Conservation (phyloP, 805 yeast species). For the Clavispora vitiphila region DNA sequence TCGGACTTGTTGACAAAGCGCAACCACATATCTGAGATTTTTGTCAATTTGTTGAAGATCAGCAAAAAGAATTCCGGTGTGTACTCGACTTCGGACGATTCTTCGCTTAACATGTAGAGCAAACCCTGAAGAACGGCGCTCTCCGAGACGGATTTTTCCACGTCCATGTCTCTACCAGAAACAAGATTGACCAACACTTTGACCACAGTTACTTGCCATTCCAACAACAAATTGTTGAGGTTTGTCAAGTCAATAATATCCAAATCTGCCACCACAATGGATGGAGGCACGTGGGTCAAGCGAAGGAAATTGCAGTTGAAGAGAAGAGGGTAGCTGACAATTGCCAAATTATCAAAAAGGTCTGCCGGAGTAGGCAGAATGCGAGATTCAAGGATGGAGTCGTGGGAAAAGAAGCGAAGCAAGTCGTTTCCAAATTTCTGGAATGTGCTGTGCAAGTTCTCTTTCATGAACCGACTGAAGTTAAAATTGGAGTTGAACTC, state of each 20-base stretch:
- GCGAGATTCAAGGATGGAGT: slow-evolving; percentile 5
- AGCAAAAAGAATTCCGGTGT: slow-evolving; percentile 19
- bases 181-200: slow-evolving; percentile 35
- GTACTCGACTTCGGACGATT: slow-evolving; percentile 1
- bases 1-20: slow-evolving; percentile 9
- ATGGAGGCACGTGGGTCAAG: slow-evolving; percentile 12
- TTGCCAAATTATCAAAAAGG: slow-evolving; percentile 48
- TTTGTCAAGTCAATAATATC: slow-evolving; percentile 19
- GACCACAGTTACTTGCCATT: slow-evolving; percentile 42
- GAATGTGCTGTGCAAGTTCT: slow-evolving; percentile 12
- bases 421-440: slow-evolving; percentile 13
- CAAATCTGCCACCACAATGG: slow-evolving; percentile 12
- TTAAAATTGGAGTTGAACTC: slow-evolving; percentile 34
- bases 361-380: slow-evolving; percentile 10
- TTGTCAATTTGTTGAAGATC: slow-evolving; percentile 10
- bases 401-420: slow-evolving; percentile 12
- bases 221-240: slow-evolving; percentile 36
- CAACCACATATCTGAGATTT: slow-evolving; percentile 20
- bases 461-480: slow-evolving; percentile 15
- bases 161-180: neutral
- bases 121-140: slow-evolving; percentile 27
- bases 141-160: neutral
- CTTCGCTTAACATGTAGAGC: slow-evolving; percentile 17
- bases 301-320: slow-evolving; percentile 32
- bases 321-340: slow-evolving; percentile 46